Percentiles rank a stretch among this genome's conserved stretches.
phyloP scores from a whole-genome alignment of 345 rosid genomes.

The Sisymbrium irio region DNA sequence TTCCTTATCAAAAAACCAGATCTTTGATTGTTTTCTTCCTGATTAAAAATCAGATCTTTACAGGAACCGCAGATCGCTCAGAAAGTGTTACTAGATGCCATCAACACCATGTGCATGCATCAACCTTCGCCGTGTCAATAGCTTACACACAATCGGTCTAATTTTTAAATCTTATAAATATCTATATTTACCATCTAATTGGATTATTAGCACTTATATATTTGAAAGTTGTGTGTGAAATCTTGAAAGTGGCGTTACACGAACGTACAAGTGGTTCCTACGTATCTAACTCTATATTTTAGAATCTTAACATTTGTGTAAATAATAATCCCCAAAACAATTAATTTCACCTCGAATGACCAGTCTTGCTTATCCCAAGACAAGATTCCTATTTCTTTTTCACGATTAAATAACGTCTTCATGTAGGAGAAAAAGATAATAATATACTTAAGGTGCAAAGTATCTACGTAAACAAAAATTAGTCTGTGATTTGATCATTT shows the following conservation, averaged over 20 bases:
- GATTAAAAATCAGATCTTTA: constrained; percentile 29
- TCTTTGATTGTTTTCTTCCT: neutral
- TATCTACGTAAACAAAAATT: neutral
- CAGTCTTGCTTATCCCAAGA: constrained; percentile 31
- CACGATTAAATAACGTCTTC: neutral
- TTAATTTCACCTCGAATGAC: constrained; percentile 11
- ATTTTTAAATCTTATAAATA: neutral
- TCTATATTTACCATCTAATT: neutral
- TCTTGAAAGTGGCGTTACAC: neutral
- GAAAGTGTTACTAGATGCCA: constrained; percentile 22
- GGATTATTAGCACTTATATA: neutral
- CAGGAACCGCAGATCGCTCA: constrained; percentile 37
- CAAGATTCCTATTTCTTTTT: constrained; percentile 23
- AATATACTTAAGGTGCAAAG: neutral
- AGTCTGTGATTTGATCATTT: neutral
- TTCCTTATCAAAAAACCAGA: neutral
- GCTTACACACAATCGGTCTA: constrained; percentile 20
- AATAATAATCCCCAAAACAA: constrained; percentile 8
- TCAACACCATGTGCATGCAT: constrained; percentile 32
- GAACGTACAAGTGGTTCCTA: constrained; percentile 7
- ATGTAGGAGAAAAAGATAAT: neutral
- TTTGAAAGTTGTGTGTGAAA: neutral
- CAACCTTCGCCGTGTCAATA: constrained; percentile 31
- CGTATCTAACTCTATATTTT: constrained; percentile 9
- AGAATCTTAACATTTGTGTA: constrained; percentile 13